Evolutionary conservation across 2,329 filamentous ascomycete genomes (phyloP), one percentile per base, ranked within the genome.

Genomic region (Rutstroemia sp.): DNA sequence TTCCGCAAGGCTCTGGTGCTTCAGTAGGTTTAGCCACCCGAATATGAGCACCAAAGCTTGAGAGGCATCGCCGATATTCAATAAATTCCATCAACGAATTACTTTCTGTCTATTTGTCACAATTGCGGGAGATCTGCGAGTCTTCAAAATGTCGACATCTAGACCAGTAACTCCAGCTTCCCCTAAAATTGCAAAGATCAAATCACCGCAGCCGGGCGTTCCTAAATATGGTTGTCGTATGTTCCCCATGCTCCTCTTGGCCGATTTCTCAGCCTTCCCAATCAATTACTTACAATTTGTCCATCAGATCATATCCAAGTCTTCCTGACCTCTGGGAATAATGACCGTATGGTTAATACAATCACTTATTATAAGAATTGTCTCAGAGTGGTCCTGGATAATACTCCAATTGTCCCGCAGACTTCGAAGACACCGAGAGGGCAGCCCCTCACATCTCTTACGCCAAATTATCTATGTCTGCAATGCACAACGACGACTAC

Each of bases 311-410:
- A 92, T 71, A 79, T 89, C 49, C 84, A 88, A 69, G 75, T 78
- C 23, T 79, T 91, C 58, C 76, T 90, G 36, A 78, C 76, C 47
- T 36, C 80, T 78, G 65, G 77, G 75, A 48, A 80, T 82, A 40
- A 40, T 60, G 81, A 84, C 60, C 80, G 81, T 16, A 84, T 83
- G 71, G 85, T 87, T 64, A 83, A 78, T 60, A 86, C 85, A 19
- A 82, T 88, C 58, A 76, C 82, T 55, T 81, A 88, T 64, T 92
- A 92, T 72, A 87, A 86, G 67, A 79, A 82, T 66, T 81, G 89
- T 58, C 75, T 91, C 40, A 79, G 84, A 58, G 81, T 81, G 57
- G 84, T 92, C 61, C 86, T 86, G 71, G 86, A 90, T 69, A 77
- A 80, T 60, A 81, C 76, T 49, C 82, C 80, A 52, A 77, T 84